Conservation (phyloP, 352 stramenopile species). For the Pythium guiyangense region DNA sequence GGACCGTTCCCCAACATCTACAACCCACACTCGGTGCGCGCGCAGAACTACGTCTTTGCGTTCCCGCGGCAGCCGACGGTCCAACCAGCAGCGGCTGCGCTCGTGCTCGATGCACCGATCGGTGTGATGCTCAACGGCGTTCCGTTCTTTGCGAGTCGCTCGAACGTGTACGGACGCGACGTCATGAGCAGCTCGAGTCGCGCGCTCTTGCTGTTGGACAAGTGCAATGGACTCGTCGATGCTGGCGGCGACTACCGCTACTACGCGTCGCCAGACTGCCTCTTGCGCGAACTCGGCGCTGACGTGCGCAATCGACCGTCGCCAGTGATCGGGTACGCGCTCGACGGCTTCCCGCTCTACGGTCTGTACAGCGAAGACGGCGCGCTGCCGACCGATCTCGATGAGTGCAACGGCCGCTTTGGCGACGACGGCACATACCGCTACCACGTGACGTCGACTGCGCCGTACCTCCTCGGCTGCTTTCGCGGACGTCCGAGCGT, state of each 20-base stretch:
- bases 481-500: conserved; percentile 29
- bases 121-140: conserved; percentile 75
- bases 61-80: conserved; percentile 42
- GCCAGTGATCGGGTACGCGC: conserved; percentile 60
- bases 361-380: conserved; percentile 49
- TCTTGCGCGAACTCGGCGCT: conserved; percentile 41
- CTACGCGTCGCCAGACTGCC: conserved; percentile 61
- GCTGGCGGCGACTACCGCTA: conserved; percentile 65
- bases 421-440: conserved; percentile 62
- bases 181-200: conserved; percentile 33
- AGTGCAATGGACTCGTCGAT: conserved; percentile 69
- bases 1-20: conserved; percentile 68
- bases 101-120: conserved; percentile 39
- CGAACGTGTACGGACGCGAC: conserved; percentile 30
- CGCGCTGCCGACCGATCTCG: conserved; percentile 37
- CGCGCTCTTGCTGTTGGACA: conserved; percentile 48
- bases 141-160: conserved; percentile 49
- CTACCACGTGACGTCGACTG: conserved; percentile 49
- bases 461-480: conserved; percentile 66
- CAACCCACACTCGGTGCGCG: conserved; percentile 36
- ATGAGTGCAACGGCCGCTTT: conserved; percentile 62
- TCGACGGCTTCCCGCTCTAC: conserved; percentile 78
- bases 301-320: conserved; percentile 24
- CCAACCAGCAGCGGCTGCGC: conserved; percentile 15
- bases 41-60: conserved; percentile 65